phyloP scores from a whole-genome alignment of 208 protist species.

The Endotrypanum monterogeii region DNA sequence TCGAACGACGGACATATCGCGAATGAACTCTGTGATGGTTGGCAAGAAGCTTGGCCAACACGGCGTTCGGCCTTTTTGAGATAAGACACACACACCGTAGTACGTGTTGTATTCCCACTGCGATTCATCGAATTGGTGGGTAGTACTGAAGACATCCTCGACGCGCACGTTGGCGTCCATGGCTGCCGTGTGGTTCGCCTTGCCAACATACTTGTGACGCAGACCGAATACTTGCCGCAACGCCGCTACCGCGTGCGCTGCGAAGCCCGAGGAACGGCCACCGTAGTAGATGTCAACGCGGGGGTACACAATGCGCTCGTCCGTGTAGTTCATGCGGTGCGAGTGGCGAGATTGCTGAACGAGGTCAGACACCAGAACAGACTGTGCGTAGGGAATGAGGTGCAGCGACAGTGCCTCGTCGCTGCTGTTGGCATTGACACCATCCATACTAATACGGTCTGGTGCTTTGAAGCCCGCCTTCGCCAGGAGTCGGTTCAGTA shows the following conservation, averaged over 20 bases:
- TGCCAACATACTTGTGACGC: conserved; percentile 76
- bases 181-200: conserved; percentile 41
- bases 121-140: conserved; percentile 78
- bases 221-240: conserved; percentile 71
- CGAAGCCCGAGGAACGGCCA: conserved; percentile 28
- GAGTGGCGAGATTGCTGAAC: conserved; percentile 52
- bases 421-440: conserved; percentile 4
- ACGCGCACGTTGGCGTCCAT: conserved; percentile 48
- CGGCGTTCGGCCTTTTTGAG: conserved; percentile 61
- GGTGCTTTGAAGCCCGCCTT: conserved; percentile 56
- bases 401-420: conserved; percentile 27
- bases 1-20: conserved; percentile 73
- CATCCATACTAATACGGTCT: conserved; percentile 10
- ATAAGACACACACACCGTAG: conserved; percentile 88
- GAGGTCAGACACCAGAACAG: conserved; percentile 44
- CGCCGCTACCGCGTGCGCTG: conserved; percentile 55
- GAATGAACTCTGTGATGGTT: conserved; percentile 78
- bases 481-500: conserved; percentile 75
- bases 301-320: conserved; percentile 81
- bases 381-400: conserved; percentile 48
- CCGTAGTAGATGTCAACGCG: conserved; percentile 71
- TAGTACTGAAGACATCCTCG: conserved; percentile 86
- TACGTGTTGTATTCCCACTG: conserved; percentile 90
- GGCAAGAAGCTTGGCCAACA: conserved; percentile 82
- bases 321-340: conserved; percentile 68